These are phyloP conservation scores for Bryoerythrophyllum caledonicum DNA, from an alignment of 225 moss, liverwort and hornwort species.

Conservation along the genomic window DNA sequence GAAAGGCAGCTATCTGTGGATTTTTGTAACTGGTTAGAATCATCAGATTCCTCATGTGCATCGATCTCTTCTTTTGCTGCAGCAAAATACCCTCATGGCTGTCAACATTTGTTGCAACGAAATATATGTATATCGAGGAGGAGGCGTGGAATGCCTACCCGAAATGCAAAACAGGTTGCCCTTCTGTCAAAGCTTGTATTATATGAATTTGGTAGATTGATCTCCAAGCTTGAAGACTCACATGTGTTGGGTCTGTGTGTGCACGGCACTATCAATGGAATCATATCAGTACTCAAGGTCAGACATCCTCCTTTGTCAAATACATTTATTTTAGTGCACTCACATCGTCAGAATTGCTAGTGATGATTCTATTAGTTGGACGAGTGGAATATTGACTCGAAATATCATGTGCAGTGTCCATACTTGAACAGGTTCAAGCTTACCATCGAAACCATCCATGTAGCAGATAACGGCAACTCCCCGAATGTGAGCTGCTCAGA, in stretches of 20 bases:
- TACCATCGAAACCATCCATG: slow-evolving; percentile 79
- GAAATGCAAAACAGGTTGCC: slow-evolving; percentile 86
- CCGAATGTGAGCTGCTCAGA: slow-evolving; percentile 54
- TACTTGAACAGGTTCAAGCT: slow-evolving; percentile 89
- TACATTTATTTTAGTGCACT: slow-evolving; percentile 2
- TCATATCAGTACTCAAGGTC: slow-evolving; percentile 83
- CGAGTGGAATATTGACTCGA: slow-evolving; percentile 29
- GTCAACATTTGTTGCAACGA: slow-evolving; percentile 72
- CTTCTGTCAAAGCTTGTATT: background rate
- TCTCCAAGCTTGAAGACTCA: slow-evolving; percentile 16
- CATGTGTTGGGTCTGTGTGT: slow-evolving; percentile 24
- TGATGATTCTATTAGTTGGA: no score
- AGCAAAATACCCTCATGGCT: slow-evolving; percentile 94
- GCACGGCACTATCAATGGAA: slow-evolving; percentile 24
- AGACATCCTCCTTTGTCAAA: slow-evolving; percentile 24
- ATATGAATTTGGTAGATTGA: no score
- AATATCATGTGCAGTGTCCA: slow-evolving; percentile 70
- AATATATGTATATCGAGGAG: slow-evolving; percentile 79
- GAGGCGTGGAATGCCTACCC: slow-evolving; percentile 99
- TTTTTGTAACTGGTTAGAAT: background rate
- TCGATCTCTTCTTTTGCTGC: slow-evolving; percentile 12
- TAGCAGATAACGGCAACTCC: slow-evolving; percentile 75
- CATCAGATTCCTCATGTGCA: background rate
- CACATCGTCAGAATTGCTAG: background rate
- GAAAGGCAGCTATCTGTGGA: background rate